Percentiles rank a stretch among this genome's conserved stretches.
Conservation (phyloP, 1,284 basidiomycete genomes). For the Stygiomarasmius scandens region DNA sequence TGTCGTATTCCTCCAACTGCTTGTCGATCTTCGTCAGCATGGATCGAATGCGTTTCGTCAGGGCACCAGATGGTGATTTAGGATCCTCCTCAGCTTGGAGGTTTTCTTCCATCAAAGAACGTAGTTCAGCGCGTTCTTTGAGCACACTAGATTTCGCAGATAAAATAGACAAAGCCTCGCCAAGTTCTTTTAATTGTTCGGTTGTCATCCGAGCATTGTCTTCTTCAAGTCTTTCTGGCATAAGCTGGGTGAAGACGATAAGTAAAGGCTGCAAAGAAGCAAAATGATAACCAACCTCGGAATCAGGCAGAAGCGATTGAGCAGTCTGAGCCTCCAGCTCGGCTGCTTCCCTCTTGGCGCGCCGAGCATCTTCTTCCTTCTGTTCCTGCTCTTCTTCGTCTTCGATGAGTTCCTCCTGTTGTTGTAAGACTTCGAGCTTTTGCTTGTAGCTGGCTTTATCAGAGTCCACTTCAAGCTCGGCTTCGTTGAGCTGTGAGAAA, state of each 20-base stretch:
- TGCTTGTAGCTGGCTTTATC: slow-evolving; percentile 97
- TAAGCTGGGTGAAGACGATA: slow-evolving; percentile 31
- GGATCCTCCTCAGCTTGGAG: slow-evolving; percentile 86
- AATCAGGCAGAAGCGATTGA: slow-evolving; percentile 77
- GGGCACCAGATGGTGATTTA: slow-evolving; percentile 75
- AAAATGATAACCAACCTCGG: slow-evolving; percentile 55
- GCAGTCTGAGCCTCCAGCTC: slow-evolving; percentile 76
- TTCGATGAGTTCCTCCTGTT: slow-evolving; percentile 99
- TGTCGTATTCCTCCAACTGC: slow-evolving; percentile 92
- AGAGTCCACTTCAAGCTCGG: slow-evolving; percentile 93
- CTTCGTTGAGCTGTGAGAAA: slow-evolving; percentile 81
- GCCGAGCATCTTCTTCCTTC: slow-evolving; percentile 91
- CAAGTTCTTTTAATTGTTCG: slow-evolving; percentile 93
- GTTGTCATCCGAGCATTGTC: slow-evolving; percentile 93
- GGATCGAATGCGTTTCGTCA: slow-evolving; percentile 92
- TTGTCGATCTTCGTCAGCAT: slow-evolving; percentile 97
- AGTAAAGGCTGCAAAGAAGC: background rate
- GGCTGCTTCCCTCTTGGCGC: slow-evolving; percentile 77
- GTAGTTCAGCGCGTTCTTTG: slow-evolving; percentile 93
- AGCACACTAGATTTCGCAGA: slow-evolving; percentile 96
- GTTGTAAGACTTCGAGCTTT: slow-evolving; percentile 95
- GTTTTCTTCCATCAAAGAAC: slow-evolving; percentile 91
- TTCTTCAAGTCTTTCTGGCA: slow-evolving; percentile 55
- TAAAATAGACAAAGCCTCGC: slow-evolving; percentile 89
- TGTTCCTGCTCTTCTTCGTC: slow-evolving; percentile 98